Evolutionary conservation across 2,329 filamentous ascomycete genomes (phyloP), one percentile per base, ranked within the genome.

Genomic region (Alternaria gaisen): DNA sequence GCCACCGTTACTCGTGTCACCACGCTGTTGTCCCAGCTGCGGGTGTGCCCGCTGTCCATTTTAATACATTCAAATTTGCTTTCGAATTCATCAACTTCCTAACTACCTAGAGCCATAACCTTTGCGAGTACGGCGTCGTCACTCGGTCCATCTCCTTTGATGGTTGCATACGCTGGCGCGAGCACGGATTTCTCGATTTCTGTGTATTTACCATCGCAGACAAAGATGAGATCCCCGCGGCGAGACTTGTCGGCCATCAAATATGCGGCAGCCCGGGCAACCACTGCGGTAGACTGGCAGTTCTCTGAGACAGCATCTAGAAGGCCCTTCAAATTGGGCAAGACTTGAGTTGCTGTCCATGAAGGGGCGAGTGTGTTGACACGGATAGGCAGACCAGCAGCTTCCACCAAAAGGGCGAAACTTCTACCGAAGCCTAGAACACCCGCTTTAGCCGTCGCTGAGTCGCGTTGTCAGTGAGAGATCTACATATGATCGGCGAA

Each of bases 311-410:
- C 66, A 14, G 78, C 73, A 38, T 81, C 75, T 0, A 80, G 78
- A 6, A 82, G 72, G 10, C 65, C 65, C n/a, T 77, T 74, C 62
- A 85, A 73, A 18, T 82, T 65, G 0, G 83, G 81, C 2, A 87
- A 71, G 1, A 87, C 78, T 12, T 77, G 80, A 16, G 84, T 85
- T 3, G 79, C 74, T 0, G 86, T 87, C 85, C 85, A 88, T 30
- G 79, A 83, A 1, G 86, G 85, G 1, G 84, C 81, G 20, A 88
- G 75, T 6, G 80, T 82, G 75, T 89, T 89, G 52, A 88, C 70
- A 14, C 86, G 83, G 43, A 88, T 82, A 1, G 84, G 82, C 1
- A 84, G 61, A 18, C 70, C 61, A 11, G 78, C 74, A 3, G 65
- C 66, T 12, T 69, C 63, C 3, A 85, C 64, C 4, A 81, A 72